A percentile compares a stretch with the other conserved stretches of the same genome.
phyloP scores from a whole-genome alignment of 2,329 filamentous ascomycete genomes.

The Paraconiothyrium sp. region DNA sequence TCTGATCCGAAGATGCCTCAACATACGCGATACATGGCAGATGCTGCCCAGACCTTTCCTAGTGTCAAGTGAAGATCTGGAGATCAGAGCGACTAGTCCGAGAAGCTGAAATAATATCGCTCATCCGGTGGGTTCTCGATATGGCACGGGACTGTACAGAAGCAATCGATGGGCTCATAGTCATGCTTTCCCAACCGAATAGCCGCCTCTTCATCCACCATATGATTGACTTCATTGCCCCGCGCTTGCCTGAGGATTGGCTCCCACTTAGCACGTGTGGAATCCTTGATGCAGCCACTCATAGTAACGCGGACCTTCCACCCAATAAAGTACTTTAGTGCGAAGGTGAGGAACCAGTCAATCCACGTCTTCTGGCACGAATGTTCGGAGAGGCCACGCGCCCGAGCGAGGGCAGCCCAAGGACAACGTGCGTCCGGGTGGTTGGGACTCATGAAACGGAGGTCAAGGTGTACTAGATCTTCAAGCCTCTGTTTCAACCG shows the following conservation, averaged over 20 bases:
- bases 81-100: not conserved
- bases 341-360: conserved; percentile 23
- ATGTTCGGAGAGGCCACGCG: conserved; percentile 2
- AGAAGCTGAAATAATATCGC: not conserved
- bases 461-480: conserved; percentile 18
- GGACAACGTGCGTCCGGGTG: conserved; percentile 25
- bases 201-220: not conserved
- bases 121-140: not conserved
- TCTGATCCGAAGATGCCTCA: too few species aligned
- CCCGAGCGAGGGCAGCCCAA: conserved; percentile 14
- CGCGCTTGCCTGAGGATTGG: conserved; percentile 2
- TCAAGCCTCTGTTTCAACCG: not conserved
- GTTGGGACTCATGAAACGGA: conserved; percentile 32
- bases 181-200: conserved; percentile 6
- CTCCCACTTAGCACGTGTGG: conserved; percentile 22
- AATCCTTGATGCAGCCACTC: conserved; percentile 27
- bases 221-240: not conserved
- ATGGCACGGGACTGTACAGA: conserved; percentile 22
- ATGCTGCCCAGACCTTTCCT: not conserved
- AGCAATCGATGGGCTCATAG: conserved; percentile 9
- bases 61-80: not conserved
- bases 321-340: conserved; percentile 4
- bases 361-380: conserved; percentile 32
- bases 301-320: conserved; percentile 10
- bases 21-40: not conserved